Base-by-base conservation (phyloP, 192 early-diverging fungal species). In the Lobulomyces angularis region DNA sequence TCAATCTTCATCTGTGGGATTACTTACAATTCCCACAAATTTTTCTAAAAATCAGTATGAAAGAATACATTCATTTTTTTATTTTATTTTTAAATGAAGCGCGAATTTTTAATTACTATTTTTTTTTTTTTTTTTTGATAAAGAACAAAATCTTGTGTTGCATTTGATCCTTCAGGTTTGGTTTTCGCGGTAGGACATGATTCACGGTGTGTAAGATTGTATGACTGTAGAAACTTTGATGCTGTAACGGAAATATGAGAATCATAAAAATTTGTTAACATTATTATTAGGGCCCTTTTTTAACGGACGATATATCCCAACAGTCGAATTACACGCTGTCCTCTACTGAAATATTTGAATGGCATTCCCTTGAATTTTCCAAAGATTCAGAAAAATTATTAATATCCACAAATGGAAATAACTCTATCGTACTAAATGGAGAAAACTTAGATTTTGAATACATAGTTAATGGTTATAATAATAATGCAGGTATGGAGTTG, bases 111-210 rank as follows among this genome's bases (percentile, higher is more conserved):
- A 32, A 32, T 29, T 44, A 39, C 3, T 31, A 31, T 4, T 40
- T 47, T 2, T 35, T 35, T n/a, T 7, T 16, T 67, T 67, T 3
- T 47, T 52, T 1, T 36, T 64, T 2, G 27, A 58, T 6, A 37
- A 60, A 33, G 54, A 8, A 63, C 60, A 19, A 55, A 58, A 11
- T 65, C 77, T 1, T 61, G 60, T 1, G 69, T 84, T 16, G 75
- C 81, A 0, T 88, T 75, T 44, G 91, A 96, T 56, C 84, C 79
- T 1, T 68, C 73, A 3, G 88, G 84, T 2, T 51, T 74, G 16
- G 77, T 90, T 0, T 82, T 93, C 66, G 86, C 79, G 3, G 64
- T 79, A 24, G 68, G 62, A 1, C 44, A 71, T 1, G 67, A 60
- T 11, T 64, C 62, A 8, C 50, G 43, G 18, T 62, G 53, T 0